These are phyloP conservation scores for Camelina hispida DNA, from an alignment of 345 rosid species.

Conservation along the genomic window DNA sequence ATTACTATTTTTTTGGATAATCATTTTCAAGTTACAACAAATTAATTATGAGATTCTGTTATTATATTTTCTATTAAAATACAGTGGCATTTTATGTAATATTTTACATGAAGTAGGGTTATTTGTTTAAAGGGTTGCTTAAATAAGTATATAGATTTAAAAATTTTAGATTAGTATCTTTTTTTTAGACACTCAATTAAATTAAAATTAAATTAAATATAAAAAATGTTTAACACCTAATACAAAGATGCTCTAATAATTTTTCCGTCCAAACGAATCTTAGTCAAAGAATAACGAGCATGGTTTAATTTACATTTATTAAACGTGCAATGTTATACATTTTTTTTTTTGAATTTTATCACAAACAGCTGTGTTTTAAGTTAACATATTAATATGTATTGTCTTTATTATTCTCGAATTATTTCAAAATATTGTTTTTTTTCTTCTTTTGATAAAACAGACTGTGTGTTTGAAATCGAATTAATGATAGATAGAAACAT, in stretches of 20 bases:
- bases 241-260: too few species aligned
- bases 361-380: slow-evolving; percentile 13
- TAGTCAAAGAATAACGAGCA: slow-evolving; percentile 10
- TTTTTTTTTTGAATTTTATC: neutral
- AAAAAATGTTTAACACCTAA: too few species aligned
- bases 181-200: neutral
- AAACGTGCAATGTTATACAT: slow-evolving; percentile 16
- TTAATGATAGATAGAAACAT: neutral
- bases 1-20: too few species aligned
- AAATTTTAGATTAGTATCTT: neutral
- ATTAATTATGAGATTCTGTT: too few species aligned
- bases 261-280: slow-evolving; percentile 8
- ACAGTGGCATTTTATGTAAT: too few species aligned
- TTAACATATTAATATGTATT: neutral
- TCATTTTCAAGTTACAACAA: too few species aligned
- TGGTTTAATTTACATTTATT: slow-evolving; percentile 13
- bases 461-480: slow-evolving; percentile 2
- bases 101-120: too few species aligned
- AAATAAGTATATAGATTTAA: too few species aligned
- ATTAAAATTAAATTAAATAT: too few species aligned
- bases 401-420: slow-evolving; percentile 4
- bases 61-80: too few species aligned
- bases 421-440: neutral
- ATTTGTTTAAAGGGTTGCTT: too few species aligned
- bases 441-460: neutral